A percentile compares a stretch with the other conserved stretches of the same genome.
Evolutionary conservation across 495 filamentous ascomycete species (phyloP).

Genomic region (Penicillium canescens): DNA sequence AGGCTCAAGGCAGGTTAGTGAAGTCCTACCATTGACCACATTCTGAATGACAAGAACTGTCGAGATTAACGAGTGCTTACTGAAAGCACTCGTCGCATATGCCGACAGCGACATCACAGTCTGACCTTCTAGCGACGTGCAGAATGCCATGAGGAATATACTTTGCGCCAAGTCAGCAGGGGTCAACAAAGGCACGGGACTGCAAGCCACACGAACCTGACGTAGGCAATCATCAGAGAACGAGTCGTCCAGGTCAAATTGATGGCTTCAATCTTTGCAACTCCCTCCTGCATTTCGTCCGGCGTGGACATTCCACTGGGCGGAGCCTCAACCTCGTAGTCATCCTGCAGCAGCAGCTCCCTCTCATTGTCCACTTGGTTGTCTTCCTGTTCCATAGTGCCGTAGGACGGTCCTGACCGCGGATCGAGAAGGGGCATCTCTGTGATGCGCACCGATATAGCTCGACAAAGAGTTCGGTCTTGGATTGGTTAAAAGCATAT

Average conservation of each 20-base stretch:
- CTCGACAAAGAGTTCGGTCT: background rate
- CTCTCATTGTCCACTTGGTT: slow-evolving; percentile 31
- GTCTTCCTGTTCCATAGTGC: slow-evolving; percentile 33
- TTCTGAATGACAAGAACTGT: slow-evolving; percentile 58
- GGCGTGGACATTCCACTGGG: slow-evolving; percentile 24
- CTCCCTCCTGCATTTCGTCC: slow-evolving; percentile 52
- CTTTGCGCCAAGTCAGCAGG: slow-evolving; percentile 34
- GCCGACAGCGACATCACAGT: slow-evolving; percentile 55
- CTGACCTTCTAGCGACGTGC: slow-evolving; percentile 56
- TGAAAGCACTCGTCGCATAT: slow-evolving; percentile 62
- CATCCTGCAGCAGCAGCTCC: slow-evolving; percentile 35
- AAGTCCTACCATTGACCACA: slow-evolving; percentile 53
- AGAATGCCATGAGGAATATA: slow-evolving; percentile 58
- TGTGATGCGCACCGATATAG: slow-evolving; percentile 12
- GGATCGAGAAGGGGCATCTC: slow-evolving; percentile 42
- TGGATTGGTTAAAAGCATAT: background rate
- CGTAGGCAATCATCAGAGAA: slow-evolving; percentile 54
- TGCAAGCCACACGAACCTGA: slow-evolving; percentile 44
- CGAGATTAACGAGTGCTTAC: slow-evolving; percentile 56
- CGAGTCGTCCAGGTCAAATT: slow-evolving; percentile 55
- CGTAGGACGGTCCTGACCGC: slow-evolving; percentile 40
- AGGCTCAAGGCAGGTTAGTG: background rate
- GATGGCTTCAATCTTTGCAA: slow-evolving; percentile 57
- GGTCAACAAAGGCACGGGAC: slow-evolving; percentile 2
- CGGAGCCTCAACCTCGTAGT: slow-evolving; percentile 28